These are phyloP conservation scores for Vanderwaltozyma verrucispora DNA, from an alignment of 805 yeast genomes.

Conservation along the genomic window DNA sequence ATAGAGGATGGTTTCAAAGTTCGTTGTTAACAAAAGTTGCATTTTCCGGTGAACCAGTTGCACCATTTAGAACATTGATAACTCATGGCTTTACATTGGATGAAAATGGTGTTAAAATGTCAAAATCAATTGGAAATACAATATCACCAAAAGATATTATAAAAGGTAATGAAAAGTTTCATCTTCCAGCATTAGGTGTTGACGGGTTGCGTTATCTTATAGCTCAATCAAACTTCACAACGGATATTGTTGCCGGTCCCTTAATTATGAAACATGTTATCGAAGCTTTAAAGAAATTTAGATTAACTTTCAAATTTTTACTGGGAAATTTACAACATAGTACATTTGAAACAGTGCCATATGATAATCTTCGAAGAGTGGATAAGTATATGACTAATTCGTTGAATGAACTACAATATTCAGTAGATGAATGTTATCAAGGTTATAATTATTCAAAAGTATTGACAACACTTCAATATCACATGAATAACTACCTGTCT, in stretches of 20 bases:
- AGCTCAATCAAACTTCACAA: conserved; percentile 78
- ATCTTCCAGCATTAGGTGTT: conserved; percentile 61
- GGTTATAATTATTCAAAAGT: conserved; percentile 59
- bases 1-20: conserved; percentile 98
- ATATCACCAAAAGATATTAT: conserved; percentile 61
- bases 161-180: conserved; percentile 41
- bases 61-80: conserved; percentile 67
- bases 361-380: conserved; percentile 33
- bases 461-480: conserved; percentile 55
- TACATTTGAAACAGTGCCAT: conserved; percentile 27
- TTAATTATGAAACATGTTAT: conserved; percentile 64
- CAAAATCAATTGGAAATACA: conserved; percentile 82
- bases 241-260: conserved; percentile 68
- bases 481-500: conserved; percentile 66
- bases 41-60: conserved; percentile 22
- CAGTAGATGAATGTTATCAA: conserved; percentile 37
- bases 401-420: conserved; percentile 37
- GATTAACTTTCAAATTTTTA: conserved; percentile 71
- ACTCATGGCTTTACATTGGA: conserved; percentile 95
- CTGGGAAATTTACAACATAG: conserved; percentile 63
- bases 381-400: conserved; percentile 59
- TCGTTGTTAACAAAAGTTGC: conserved; percentile 74
- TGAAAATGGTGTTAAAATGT: conserved; percentile 81
- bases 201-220: conserved; percentile 90
- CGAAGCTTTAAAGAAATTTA: conserved; percentile 68